These are phyloP conservation scores for Oryza officinalis DNA, from an alignment of 176 grass and related monocot genomes.

Conservation along the genomic window DNA sequence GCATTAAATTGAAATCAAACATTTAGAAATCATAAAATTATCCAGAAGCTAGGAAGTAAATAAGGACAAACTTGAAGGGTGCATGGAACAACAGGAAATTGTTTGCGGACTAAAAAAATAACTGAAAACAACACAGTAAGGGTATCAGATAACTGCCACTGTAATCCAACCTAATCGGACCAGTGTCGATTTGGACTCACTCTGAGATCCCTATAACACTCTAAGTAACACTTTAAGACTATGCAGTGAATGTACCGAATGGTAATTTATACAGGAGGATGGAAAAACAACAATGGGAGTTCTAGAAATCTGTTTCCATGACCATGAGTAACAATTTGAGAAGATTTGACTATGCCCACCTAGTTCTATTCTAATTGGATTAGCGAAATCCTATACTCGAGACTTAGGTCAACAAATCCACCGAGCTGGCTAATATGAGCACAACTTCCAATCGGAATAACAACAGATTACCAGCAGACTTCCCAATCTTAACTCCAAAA, in stretches of 20 bases:
- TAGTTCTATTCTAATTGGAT: neutral
- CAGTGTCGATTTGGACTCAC: neutral
- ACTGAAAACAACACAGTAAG: neutral
- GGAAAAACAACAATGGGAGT: neutral
- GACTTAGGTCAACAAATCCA: too few species aligned
- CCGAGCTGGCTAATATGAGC: neutral
- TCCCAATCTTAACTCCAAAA: neutral
- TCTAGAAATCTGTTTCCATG: neutral
- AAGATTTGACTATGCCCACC: neutral
- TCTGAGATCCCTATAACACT: neutral
- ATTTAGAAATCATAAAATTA: neutral
- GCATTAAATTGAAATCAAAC: neutral
- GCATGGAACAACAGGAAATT: neutral
- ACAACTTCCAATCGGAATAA: neutral
- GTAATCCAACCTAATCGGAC: too few species aligned
- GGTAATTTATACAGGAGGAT: neutral
- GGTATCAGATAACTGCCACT: neutral
- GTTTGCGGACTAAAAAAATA: neutral
- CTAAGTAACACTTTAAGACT: neutral
- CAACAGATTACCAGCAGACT: neutral
- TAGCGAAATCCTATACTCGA: too few species aligned
- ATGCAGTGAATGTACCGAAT: neutral
- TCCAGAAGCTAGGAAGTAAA: neutral
- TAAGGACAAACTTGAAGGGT: neutral
- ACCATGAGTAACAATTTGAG: neutral